Conservation (phyloP, 2,329 filamentous ascomycete genomes). For the Calonectria multiphialidica region DNA sequence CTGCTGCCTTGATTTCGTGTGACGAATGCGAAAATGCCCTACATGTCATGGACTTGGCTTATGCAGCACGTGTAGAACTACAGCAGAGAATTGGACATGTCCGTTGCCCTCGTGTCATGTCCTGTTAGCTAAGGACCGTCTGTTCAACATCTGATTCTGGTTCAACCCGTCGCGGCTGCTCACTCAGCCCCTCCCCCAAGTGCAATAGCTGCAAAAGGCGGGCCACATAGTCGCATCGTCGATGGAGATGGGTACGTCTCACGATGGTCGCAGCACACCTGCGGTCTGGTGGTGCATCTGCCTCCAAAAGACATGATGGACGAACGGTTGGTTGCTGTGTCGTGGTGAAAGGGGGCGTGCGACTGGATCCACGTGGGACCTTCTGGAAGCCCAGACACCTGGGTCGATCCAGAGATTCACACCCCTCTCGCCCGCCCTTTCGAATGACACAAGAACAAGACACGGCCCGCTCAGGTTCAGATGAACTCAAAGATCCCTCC, state of each 20-base stretch:
- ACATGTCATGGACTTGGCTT: background rate
- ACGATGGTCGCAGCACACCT: constrained; percentile 3
- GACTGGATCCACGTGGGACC: constrained; percentile 14
- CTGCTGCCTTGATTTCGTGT: background rate
- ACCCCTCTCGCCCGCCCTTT: background rate
- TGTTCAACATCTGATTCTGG: constrained; percentile 20
- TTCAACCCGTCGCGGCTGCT: background rate
- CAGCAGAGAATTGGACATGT: constrained; percentile 10
- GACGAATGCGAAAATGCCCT: background rate
- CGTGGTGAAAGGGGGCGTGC: constrained; percentile 16
- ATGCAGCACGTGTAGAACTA: constrained; percentile 2
- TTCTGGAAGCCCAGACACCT: background rate
- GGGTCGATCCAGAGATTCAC: background rate
- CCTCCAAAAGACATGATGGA: background rate
- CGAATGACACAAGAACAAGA: background rate
- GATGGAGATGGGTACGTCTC: constrained; percentile 22
- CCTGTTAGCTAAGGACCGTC: background rate
- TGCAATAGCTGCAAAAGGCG: background rate
- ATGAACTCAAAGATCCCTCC: background rate
- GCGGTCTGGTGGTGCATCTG: background rate
- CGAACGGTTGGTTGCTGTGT: background rate
- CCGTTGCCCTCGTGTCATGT: background rate
- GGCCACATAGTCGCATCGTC: background rate
- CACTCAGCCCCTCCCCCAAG: background rate
- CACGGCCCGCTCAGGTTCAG: constrained; percentile 14